Evolutionary conservation across 208 protist species (phyloP), one percentile per base, ranked within the genome.

Genomic region (Entamoeba moshkovskii): DNA sequence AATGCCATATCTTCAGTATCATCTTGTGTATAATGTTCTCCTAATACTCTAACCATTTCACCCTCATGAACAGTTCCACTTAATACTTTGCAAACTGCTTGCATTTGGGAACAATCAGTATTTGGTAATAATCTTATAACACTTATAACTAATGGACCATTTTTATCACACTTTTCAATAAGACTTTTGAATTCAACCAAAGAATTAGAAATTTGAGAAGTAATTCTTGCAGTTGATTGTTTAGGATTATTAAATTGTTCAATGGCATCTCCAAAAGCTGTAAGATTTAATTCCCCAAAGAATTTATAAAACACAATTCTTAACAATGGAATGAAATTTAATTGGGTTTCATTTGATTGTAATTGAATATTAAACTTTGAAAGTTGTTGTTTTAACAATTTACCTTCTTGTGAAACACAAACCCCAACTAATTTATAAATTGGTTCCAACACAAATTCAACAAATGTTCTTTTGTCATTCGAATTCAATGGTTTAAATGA

Each of bases 81-180:
- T 29, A 97, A 94, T 1, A 98, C 96, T 29, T 97, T 94, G 16
- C 96, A 97, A 38, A 97, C 96, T 48, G 96, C 96, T 92, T 97
- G 96, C 93, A 98, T 98, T 33, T 73, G 48, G 33, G 44, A 45
- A 46, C 95, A 93, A 42, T 94, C 95, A 29, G 85, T 42, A 73
- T 93, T 94, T 15, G 94, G 93, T 59, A 95, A 97, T 38, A 98
- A 92, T 95, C 98, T 98, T 2, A 95, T 96, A 4, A 98, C 94
- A 52, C 97, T 95, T 6, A 98, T 52, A 91, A 98, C 95, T 0
- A 98, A 92, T 38, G 95, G 95, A 25, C 96, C 66, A 38, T 95
- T 45, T 47, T 2, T 6, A 29, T 91, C 16, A 48, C 93, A 94
- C 11, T n/a, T 29, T 33, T 46, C 8, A 22, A 93, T 22, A 0